Percentiles rank a stretch among this genome's conserved stretches.
These are phyloP conservation scores for Trichoderma virens DNA, from an alignment of 495 filamentous ascomycete genomes.

Conservation along the genomic window DNA sequence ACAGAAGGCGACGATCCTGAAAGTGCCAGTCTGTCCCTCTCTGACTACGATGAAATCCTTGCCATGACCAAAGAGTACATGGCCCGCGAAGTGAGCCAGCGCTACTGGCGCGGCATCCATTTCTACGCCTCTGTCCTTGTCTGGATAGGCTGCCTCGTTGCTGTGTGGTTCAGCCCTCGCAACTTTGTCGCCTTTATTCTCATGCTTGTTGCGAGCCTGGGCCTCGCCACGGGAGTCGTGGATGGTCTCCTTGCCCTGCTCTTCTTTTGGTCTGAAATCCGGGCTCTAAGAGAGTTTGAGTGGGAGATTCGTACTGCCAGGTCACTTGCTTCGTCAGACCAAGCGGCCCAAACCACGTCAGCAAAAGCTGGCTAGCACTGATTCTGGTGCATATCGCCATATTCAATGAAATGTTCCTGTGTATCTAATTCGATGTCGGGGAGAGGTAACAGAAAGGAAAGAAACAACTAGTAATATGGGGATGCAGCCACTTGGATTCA, in stretches of 20 bases:
- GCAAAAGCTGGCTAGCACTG: background rate
- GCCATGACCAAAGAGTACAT: conserved; percentile 57
- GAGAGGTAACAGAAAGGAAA: too few species aligned
- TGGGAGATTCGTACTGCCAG: conserved; percentile 80
- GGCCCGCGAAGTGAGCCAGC: conserved; percentile 60
- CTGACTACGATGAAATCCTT: conserved; percentile 67
- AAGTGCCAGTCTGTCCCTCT: conserved; percentile 18
- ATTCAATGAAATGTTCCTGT: too few species aligned
- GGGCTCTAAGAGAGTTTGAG: conserved; percentile 85
- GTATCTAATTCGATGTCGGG: too few species aligned
- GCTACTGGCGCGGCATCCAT: conserved; percentile 59
- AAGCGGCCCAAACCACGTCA: background rate
- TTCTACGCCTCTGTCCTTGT: conserved; percentile 60
- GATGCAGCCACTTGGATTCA: too few species aligned
- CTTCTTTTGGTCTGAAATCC: conserved; percentile 75
- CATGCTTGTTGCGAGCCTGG: conserved; percentile 66
- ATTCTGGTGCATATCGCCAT: too few species aligned
- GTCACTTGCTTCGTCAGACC: conserved; percentile 21
- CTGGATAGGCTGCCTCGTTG: conserved; percentile 63
- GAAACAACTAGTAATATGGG: too few species aligned
- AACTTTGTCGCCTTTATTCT: conserved; percentile 76
- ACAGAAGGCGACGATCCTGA: conserved; percentile 13
- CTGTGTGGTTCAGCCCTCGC: conserved; percentile 73
- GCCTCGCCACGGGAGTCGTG: conserved; percentile 64
- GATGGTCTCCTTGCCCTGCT: conserved; percentile 81